Base-by-base conservation (phyloP, 352 stramenopile species). In the Pythium folliculosum region DNA sequence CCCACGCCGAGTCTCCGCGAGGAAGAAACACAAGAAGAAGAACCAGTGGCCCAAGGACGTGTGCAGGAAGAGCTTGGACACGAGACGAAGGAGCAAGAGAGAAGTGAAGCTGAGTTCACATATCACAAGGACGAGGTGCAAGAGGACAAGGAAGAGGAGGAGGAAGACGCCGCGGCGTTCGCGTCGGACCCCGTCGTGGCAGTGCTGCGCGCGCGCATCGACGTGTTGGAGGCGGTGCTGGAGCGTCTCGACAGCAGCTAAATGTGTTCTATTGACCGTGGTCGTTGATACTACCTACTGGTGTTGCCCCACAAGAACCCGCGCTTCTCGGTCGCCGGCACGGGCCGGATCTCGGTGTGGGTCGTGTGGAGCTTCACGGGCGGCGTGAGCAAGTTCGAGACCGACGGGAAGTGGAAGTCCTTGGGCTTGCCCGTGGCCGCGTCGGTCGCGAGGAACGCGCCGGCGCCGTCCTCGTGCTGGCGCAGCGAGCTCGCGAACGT, bases 371-470 rank as follows among this genome's bases (percentile, higher is more conserved):
- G 74, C 60, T 91, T 90, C 47, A 90, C 85, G 1, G 53, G 65
- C 13, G 85, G 85, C 23, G 81, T 89, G 48, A 93, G 71, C 16
- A 80, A 55, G 32, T 80, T 62, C 3, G 82, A 87, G 13, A 66
- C 71, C 1, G 82, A 84, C 27, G 85, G 82, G 63, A 93, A 90
- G 17, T 77, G 62, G 62, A 91, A 91, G 53, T 90, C 81, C 22
- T 80, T 72, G 1, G 77, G 75, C 12, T 75, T 73, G 6, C 75
- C 73, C 0, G 80, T 85, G 12, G 43, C 52, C 2, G 51, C 60
- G 53, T 88, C 62, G 13, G 57, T 76, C 6, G 66, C 73, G 5
- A 79, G 21, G 38, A 91, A 90, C 12, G 75, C n/a, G n/a, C n/a
- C 67, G 16, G 65, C 71, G 10, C 48, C 55, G 1, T 30, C 6